A percentile compares a stretch with the other conserved stretches of the same genome.
Conservation (phyloP, 2,329 filamentous ascomycete species). For the Penicillium brevicompactum region DNA sequence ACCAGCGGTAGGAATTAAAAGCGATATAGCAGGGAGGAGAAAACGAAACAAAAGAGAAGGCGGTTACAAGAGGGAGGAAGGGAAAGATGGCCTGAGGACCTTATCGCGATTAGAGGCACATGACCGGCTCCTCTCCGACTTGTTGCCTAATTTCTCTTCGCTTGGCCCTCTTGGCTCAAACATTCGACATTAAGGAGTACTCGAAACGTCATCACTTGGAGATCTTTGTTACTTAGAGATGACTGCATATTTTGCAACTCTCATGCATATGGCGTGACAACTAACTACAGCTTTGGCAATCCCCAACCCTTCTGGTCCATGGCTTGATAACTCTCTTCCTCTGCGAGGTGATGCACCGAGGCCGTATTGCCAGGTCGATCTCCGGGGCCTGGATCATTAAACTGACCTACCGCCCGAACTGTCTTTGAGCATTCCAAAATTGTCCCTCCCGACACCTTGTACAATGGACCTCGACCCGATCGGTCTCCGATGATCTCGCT, state of each 20-base stretch:
- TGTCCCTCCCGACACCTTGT: constrained; percentile 50
- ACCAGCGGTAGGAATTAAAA: constrained; percentile 17
- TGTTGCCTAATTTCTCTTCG: background rate
- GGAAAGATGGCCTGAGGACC: constrained; percentile 4
- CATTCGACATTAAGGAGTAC: background rate
- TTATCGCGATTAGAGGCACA: constrained; percentile 8
- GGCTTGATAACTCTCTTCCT: constrained; percentile 54
- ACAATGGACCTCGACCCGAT: constrained; percentile 31
- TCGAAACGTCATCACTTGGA: constrained; percentile 1
- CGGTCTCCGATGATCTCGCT: constrained; percentile 38
- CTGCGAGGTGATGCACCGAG: constrained; percentile 43
- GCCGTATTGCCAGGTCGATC: constrained; percentile 50
- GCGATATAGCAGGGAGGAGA: constrained; percentile 4
- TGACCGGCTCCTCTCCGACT: constrained; percentile 1
- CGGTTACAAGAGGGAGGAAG: background rate
- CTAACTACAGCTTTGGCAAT: constrained; percentile 30
- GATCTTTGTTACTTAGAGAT: background rate
- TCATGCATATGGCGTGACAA: constrained; percentile 4
- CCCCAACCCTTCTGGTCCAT: constrained; percentile 55
- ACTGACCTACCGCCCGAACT: constrained; percentile 53
- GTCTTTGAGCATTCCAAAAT: constrained; percentile 60
- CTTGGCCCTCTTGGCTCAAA: background rate
- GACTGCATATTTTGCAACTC: background rate
- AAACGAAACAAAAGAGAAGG: constrained; percentile 5
- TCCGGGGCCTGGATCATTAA: constrained; percentile 58